Conservation (phyloP, 805 yeast species). For the Teunomyces funiuensis region DNA sequence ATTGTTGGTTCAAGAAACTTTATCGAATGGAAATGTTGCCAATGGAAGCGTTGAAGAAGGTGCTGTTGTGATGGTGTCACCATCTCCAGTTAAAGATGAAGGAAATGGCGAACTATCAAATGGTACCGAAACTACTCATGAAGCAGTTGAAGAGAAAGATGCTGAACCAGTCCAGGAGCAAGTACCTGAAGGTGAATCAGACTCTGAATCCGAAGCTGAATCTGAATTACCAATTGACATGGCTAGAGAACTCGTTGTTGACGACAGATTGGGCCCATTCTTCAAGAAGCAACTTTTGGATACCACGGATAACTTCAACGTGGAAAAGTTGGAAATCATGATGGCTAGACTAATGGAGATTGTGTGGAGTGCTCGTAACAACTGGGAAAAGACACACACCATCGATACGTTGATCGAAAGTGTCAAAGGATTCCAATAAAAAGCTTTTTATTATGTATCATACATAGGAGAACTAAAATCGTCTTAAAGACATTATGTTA, state of each 20-base stretch:
- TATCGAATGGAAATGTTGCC: background rate
- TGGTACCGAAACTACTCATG: background rate
- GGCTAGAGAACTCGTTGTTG: conserved; percentile 49
- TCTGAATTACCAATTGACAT: conserved; percentile 45
- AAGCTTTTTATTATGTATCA: conserved; percentile 2
- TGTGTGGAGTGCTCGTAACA: conserved; percentile 65
- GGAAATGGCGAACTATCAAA: too few relatives aligned
- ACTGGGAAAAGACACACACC: conserved; percentile 44
- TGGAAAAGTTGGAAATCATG: conserved; percentile 38
- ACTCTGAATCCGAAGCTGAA: conserved; percentile 37
- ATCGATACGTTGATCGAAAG: conserved; percentile 30
- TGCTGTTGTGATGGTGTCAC: too few relatives aligned
- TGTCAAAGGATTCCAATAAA: conserved; percentile 5
- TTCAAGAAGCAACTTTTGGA: conserved; percentile 27
- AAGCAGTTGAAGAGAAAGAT: background rate
- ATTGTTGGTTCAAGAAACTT: background rate
- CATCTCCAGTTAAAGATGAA: background rate
- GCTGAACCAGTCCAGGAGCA: background rate
- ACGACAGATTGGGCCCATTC: conserved; percentile 18
- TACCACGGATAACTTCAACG: conserved; percentile 32
- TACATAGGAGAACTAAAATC: conserved; percentile 6
- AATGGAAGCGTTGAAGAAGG: background rate
- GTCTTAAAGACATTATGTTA: conserved; percentile 2
- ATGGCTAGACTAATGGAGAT: conserved; percentile 70
- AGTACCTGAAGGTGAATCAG: too few relatives aligned